These are phyloP conservation scores for Cryptococcus depauperatus DNA, from an alignment of 1,284 basidiomycete genomes.

Conservation along the genomic window DNA sequence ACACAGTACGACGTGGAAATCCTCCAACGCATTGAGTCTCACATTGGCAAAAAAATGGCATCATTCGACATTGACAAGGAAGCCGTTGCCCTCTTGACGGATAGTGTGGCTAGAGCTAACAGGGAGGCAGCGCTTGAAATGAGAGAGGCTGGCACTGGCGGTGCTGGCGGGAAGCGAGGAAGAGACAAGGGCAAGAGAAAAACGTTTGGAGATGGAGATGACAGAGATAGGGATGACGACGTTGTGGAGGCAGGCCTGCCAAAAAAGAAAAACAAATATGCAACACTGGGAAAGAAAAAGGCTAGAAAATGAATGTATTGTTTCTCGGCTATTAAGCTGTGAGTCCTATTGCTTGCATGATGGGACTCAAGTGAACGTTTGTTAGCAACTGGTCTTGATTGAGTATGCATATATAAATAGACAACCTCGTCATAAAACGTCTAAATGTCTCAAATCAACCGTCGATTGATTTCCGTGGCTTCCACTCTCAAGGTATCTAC, in stretches of 20 bases:
- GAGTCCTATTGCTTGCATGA: no score
- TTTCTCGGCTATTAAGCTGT: no score
- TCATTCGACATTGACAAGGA: conserved; percentile 86
- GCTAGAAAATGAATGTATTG: not conserved
- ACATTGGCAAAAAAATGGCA: conserved; percentile 87
- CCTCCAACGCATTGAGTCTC: conserved; percentile 85
- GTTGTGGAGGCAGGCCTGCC: conserved; percentile 48
- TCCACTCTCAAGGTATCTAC: no score
- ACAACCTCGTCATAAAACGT: no score
- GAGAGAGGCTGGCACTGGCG: conserved; percentile 45
- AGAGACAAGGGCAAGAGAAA: conserved; percentile 54
- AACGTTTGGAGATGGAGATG: conserved; percentile 53
- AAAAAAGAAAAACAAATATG: conserved; percentile 43
- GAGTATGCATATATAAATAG: no score
- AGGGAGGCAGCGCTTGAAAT: conserved; percentile 71
- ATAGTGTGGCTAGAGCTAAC: conserved; percentile 83
- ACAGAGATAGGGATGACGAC: conserved; percentile 79
- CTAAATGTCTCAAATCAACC: no score
- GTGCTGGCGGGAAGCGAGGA: conserved; percentile 51
- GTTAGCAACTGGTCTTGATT: no score
- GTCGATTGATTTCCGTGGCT: no score
- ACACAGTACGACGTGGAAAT: conserved; percentile 99
- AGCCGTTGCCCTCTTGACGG: conserved; percentile 76
- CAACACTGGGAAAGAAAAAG: conserved; percentile 6
- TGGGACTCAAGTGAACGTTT: no score